Conservation (phyloP, 306 rosid species). For the Rosa rugosa region DNA sequence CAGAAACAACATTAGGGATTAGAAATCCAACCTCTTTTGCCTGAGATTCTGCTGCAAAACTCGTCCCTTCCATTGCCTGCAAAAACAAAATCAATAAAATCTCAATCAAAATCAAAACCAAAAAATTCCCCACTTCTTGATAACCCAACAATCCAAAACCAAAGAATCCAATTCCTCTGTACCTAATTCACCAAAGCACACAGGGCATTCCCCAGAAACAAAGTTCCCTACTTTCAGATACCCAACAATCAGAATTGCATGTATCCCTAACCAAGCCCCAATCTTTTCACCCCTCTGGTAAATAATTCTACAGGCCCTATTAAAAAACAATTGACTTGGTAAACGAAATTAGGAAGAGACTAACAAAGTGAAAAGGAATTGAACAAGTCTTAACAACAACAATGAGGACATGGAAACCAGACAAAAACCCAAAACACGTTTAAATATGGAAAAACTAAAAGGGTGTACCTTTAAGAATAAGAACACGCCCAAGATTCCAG, state of each 20-base stretch:
- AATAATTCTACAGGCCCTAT: conserved; percentile 18
- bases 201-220: conserved; percentile 24
- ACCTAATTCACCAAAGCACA: conserved; percentile 45
- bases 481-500: conserved; percentile 6
- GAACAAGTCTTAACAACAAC: conserved; percentile 23
- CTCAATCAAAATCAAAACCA: conserved; percentile 22
- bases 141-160: conserved; percentile 27
- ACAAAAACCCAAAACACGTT: background rate
- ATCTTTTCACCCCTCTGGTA: conserved; percentile 32
- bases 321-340: conserved; percentile 46
- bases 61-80: conserved; percentile 58
- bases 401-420: conserved; percentile 21
- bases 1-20: conserved; percentile 28
- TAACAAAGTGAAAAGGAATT: conserved; percentile 19
- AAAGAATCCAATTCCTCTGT: conserved; percentile 24
- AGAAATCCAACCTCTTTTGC: conserved; percentile 60
- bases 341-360: conserved; percentile 27
- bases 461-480: conserved; percentile 15
- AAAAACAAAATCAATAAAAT: conserved; percentile 22
- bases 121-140: conserved; percentile 22
- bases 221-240: conserved; percentile 36
- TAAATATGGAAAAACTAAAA: background rate
- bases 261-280: conserved; percentile 13
- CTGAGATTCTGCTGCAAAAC: conserved; percentile 51
- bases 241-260: conserved; percentile 35